Base-by-base conservation (phyloP, 164 flowering plant species). In the Tinospora cordifolia region DNA sequence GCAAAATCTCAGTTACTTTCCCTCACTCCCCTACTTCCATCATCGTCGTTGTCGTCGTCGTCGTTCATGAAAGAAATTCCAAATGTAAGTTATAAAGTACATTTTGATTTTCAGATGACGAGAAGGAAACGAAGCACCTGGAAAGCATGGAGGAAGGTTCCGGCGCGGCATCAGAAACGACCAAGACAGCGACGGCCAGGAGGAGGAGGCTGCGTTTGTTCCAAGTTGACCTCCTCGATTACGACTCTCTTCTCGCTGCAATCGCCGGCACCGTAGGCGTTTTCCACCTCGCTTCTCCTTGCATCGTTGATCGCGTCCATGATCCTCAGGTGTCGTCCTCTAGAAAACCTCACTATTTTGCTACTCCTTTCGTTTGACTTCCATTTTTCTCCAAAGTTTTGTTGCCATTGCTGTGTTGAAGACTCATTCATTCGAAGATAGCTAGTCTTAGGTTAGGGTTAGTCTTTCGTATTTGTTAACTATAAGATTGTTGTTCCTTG, bases 321-420 rank as follows among this genome's bases (percentile, higher is more conserved):
- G 90, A 94, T 74, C 97, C 97, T 7, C 78, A 89, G 88, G 98
- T 89, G n/a, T n/a, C n/a, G n/a, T n/a, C n/a, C n/a, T n/a, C n/a
- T n/a, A n/a, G n/a, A n/a, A n/a, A n/a, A n/a, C n/a, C n/a, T n/a
- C n/a, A n/a, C n/a, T n/a, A n/a, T n/a, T n/a, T n/a, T n/a, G n/a
- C n/a, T n/a, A n/a, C n/a, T n/a, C n/a, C n/a, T n/a, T n/a, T n/a
- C n/a, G n/a, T n/a, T n/a, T n/a, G n/a, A n/a, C n/a, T n/a, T n/a
- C n/a, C n/a, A n/a, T n/a, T n/a, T n/a, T n/a, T n/a, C n/a, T n/a
- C n/a, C n/a, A n/a, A n/a, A n/a, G n/a, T n/a, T n/a, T n/a, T n/a
- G n/a, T n/a, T n/a, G n/a, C n/a, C n/a, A n/a, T n/a, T n/a, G n/a
- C n/a, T n/a, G n/a, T n/a, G n/a, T n/a, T n/a, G n/a, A n/a, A n/a